Conservation (phyloP, 2,329 filamentous ascomycete genomes). For the Arthroderma uncinatum region DNA sequence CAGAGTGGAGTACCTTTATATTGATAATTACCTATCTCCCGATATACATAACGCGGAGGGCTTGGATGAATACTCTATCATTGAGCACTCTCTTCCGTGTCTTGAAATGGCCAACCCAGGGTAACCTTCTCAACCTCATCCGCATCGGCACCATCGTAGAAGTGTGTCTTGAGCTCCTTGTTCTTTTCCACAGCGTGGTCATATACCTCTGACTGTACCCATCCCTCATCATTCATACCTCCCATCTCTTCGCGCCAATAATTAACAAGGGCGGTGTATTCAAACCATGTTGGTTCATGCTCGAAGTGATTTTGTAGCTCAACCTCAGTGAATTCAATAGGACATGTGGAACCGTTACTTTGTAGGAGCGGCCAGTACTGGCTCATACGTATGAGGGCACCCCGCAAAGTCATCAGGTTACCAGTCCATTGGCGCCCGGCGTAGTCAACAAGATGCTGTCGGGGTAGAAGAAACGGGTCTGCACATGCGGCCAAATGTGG, state of each 20-base stretch:
- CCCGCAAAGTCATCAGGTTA: constrained; percentile 8
- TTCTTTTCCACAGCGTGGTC: constrained; percentile 8
- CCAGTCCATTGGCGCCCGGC: constrained; percentile 10
- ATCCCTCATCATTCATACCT: constrained; percentile 13
- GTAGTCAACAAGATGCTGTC: constrained; percentile 11
- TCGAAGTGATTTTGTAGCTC: constrained; percentile 10
- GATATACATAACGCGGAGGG: too few relatives aligned
- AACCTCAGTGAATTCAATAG: constrained; percentile 8
- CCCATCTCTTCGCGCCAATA: constrained; percentile 11
- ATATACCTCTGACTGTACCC: constrained; percentile 11
- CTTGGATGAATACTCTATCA: too few relatives aligned
- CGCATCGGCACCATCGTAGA: not conserved
- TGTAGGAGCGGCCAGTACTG: constrained; percentile 10
- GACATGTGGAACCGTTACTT: constrained; percentile 6
- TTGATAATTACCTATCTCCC: too few relatives aligned
- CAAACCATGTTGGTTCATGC: constrained; percentile 11
- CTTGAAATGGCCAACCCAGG: constrained; percentile 13
- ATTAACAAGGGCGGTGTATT: constrained; percentile 8
- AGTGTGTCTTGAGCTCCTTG: constrained; percentile 6
- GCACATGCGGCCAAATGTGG: constrained; percentile 7
- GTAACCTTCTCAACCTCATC: constrained; percentile 10
- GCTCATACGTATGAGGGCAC: constrained; percentile 9
- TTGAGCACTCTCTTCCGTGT: too few relatives aligned
- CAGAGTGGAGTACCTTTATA: too few relatives aligned
- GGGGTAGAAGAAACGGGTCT: constrained; percentile 5